Base-by-base conservation (phyloP, 441 rosid species). In the Adansonia gregorii region DNA sequence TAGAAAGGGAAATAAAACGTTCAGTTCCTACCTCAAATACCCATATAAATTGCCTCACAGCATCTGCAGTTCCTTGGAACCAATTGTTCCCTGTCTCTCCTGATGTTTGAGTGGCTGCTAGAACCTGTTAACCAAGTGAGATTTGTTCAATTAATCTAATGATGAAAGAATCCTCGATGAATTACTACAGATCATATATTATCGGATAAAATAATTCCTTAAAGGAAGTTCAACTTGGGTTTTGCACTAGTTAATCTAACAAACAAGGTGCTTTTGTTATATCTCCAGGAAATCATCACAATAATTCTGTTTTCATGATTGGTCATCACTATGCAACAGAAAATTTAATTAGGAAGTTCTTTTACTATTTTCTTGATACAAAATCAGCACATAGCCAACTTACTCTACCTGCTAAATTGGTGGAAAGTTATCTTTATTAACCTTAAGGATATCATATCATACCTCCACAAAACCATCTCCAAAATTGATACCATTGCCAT, bases 41-140 rank as follows among this genome's bases (percentile, higher is more conserved):
- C 99, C 99, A 93, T 22, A 64, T 82, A 80, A 96, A 94, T 83
- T 93, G 92, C 90, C 99, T 90, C 64, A 94, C 99, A 85, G 98
- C 98, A 85, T 96, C 98, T 17, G 96, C 98, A 35, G 99, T 96
- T 81, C 99, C 99, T 90, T 96, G 97, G 81, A 93, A 96, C 99
- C 98, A 96, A 9, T 79, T 89, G 83, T 86, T 88, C 80, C 98
- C 98, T 0, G 92, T 69, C 86, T 94, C 99, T 9, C 98, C 98
- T 0, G 97, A 89, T 6, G 99, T 96, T 85, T 96, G 99, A 76
- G 98, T 94, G 74, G 99, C 97, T 63, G 99, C 99, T 48, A 96
- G 87, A 83, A 96, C 91, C 98, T 95, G 83, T 82, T 76, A 45
- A 70, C 45, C 76, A 68, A 58, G 43, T 49, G 20, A 80, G 39